These are phyloP conservation scores for Plasmodium blacklocki DNA, from an alignment of 169 alveolate genomes.

Conservation along the genomic window DNA sequence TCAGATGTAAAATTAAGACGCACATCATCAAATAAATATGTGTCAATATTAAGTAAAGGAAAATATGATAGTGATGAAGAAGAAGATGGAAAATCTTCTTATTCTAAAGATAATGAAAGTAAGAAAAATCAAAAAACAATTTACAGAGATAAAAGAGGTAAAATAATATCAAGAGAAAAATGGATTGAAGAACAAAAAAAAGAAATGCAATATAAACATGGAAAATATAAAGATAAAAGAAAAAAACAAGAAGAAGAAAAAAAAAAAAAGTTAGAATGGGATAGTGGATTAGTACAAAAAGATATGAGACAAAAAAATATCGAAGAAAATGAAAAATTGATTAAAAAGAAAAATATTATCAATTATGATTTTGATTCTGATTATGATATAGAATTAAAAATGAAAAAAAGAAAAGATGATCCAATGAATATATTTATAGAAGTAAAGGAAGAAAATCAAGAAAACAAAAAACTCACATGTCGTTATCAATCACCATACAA, in stretches of 20 bases:
- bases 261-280: slow-evolving; percentile 49
- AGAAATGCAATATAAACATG: slow-evolving; percentile 12
- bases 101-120: neutral
- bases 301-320: slow-evolving; percentile 40
- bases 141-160: slow-evolving; percentile 63
- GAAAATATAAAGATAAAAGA: slow-evolving; percentile 2
- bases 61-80: neutral
- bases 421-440: slow-evolving; percentile 62
- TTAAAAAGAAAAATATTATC: slow-evolving; percentile 44
- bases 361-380: slow-evolving; percentile 72
- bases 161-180: slow-evolving; percentile 70
- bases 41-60: neutral
- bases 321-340: slow-evolving; percentile 49
- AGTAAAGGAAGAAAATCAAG: slow-evolving; percentile 6
- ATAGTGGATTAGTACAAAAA: slow-evolving; percentile 64
- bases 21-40: neutral
- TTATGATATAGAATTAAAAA: slow-evolving; percentile 61
- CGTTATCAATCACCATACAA: slow-evolving; percentile 89
- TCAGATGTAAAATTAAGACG: neutral
- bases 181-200: slow-evolving; percentile 29
- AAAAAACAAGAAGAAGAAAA: neutral
- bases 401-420: slow-evolving; percentile 60
- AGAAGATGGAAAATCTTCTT: neutral
- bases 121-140: slow-evolving; percentile 4
- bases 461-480: slow-evolving; percentile 86